Base-by-base conservation (phyloP, 495 filamentous ascomycete species). In the Neurospora pannonica region DNA sequence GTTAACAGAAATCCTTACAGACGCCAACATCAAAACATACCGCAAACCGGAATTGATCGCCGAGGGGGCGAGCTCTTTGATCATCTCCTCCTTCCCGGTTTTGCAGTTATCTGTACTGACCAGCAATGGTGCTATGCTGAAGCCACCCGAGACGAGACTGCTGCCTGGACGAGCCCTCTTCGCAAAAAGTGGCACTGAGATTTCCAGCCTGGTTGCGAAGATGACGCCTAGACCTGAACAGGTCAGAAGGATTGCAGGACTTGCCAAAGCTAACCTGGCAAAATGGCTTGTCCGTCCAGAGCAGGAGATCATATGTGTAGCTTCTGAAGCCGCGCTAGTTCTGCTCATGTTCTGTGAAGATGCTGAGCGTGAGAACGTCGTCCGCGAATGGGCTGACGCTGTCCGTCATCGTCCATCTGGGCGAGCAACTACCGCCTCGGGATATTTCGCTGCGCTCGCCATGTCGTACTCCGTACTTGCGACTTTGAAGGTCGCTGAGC, bases 31-130 rank as follows among this genome's bases (percentile, higher is more conserved):
- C 6, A 83, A 78, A 3, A 83, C 81, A 24, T 85, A 86, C 72
- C 87, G 89, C n/a, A 88, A 89, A 5, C 92, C 92, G 0, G 91
- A 94, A 74, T 81, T 94, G 17, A 88, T 91, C 5, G 88, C 90
- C 17, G 92, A 94, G 77, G 89, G 89, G 11, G 84, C 85, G 15
- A 87, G 90, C 70, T 83, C 83, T 54, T 83, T 94, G 11, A 84
- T 93, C 54, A 78, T 85, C 11, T 83, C 86, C 34, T 77, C 80
- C 9, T 76, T 82, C 28, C 85, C 84, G 0, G 38, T 83, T 4
- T 80, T 87, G 39, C 80, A 81, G 70, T 77, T 75, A 62, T 74
- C 75, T 38, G 72, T 77, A 8, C 73, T 77, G 8, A n/a, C 40
- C 21, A 7, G n/a, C 42, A 21, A 24, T 31, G 54, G 31, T 15